Percentiles rank a stretch among this genome's conserved stretches.
Evolutionary conservation across 768 basidiomycete genomes (phyloP).

Genomic region (Mycena epipterygia): DNA sequence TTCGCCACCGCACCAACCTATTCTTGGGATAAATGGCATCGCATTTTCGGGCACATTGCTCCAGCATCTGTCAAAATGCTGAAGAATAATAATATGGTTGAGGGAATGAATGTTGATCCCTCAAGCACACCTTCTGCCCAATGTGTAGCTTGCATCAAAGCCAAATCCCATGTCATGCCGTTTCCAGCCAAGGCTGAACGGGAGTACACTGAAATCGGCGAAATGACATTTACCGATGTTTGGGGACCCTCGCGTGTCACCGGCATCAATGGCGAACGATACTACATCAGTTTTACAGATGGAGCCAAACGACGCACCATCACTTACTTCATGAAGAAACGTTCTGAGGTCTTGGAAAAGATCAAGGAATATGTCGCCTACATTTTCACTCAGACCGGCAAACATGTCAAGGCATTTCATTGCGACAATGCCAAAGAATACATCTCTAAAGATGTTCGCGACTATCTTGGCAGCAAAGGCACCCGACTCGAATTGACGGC

Average conservation of each 20-base stretch:
- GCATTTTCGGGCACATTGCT: slow-evolving; percentile 40
- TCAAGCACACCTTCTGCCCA: slow-evolving; percentile 25
- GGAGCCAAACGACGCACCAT: slow-evolving; percentile 18
- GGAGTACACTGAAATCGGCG: slow-evolving; percentile 36
- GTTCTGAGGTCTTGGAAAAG: not conserved
- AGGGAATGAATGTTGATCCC: slow-evolving; percentile 37
- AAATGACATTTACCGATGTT: slow-evolving; percentile 37
- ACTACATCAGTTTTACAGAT: slow-evolving; percentile 35
- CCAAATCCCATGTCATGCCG: slow-evolving; percentile 38
- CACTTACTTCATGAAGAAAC: slow-evolving; percentile 22
- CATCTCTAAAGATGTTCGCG: slow-evolving; percentile 16
- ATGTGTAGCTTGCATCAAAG: slow-evolving; percentile 41
- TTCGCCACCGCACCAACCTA: slow-evolving; percentile 1
- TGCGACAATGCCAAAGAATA: slow-evolving; percentile 41
- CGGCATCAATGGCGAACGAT: slow-evolving; percentile 27
- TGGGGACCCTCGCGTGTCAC: slow-evolving; percentile 37
- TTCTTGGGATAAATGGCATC: slow-evolving; percentile 23
- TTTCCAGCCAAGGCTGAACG: slow-evolving; percentile 39
- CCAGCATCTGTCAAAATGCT: slow-evolving; percentile 36
- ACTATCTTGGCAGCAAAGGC: slow-evolving; percentile 36
- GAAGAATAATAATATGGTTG: slow-evolving; percentile 36
- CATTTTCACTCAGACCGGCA: slow-evolving; percentile 1
- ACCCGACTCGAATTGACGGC: slow-evolving; percentile 33
- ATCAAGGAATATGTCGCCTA: slow-evolving; percentile 12
- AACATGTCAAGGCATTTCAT: slow-evolving; percentile 10